phyloP scores from a whole-genome alignment of 371 early-diverging fungal species.

The Circinella minor region DNA sequence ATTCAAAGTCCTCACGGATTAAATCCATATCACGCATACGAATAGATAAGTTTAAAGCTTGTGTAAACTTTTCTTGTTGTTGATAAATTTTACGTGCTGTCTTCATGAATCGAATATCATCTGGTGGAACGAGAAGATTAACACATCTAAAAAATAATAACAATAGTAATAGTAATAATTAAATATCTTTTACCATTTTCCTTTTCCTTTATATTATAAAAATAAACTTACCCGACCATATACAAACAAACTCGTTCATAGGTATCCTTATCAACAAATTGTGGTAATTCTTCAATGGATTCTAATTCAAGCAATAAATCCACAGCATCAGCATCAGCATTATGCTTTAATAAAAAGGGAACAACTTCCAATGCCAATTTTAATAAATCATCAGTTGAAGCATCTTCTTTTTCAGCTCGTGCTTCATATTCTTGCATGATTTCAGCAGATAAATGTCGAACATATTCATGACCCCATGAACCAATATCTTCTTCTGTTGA shows the following conservation, averaged over 20 bases:
- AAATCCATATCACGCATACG: conserved; percentile 80
- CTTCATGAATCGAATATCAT: conserved; percentile 82
- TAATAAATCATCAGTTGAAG: conserved; percentile 65
- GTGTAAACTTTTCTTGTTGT: conserved; percentile 76
- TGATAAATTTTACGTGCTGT: conserved; percentile 93
- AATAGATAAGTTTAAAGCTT: conserved; percentile 87
- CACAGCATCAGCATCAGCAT: conserved; percentile 97
- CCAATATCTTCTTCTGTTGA: conserved; percentile 79
- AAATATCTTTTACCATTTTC: background rate
- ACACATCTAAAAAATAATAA: conserved; percentile 72
- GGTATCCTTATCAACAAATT: conserved; percentile 89
- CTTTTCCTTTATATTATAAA: background rate
- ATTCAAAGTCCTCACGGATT: conserved; percentile 89
- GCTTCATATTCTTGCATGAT: conserved; percentile 83
- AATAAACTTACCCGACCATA: conserved; percentile 74
- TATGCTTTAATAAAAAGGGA: conserved; percentile 94
- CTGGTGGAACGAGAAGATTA: conserved; percentile 88
- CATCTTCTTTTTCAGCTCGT: conserved; percentile 62
- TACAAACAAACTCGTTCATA: conserved; percentile 96
- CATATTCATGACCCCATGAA: conserved; percentile 99
- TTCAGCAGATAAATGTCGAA: conserved; percentile 93
- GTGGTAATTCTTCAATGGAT: conserved; percentile 73
- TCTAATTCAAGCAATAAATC: conserved; percentile 94
- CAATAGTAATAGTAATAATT: background rate
- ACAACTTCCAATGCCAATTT: conserved; percentile 83